Evolutionary conservation across 2,329 filamentous ascomycete species (phyloP).

Genomic region (Aspergillus sp.): DNA sequence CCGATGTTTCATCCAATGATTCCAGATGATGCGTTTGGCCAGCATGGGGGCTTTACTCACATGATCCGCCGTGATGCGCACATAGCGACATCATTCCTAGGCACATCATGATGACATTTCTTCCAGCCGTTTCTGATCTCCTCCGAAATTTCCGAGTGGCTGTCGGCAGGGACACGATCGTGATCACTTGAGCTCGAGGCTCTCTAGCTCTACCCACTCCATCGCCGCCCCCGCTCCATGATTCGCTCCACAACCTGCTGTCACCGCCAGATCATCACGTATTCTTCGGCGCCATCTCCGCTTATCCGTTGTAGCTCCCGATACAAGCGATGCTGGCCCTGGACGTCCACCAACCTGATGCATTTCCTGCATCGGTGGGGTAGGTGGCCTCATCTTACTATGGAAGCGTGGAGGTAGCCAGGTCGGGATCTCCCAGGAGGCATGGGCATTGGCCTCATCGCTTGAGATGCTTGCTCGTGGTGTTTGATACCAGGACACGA

Average conservation of each 20-base stretch:
- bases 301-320: not conserved
- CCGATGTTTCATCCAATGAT: constrained; percentile 4
- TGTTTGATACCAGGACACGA: not conserved
- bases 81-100: constrained; percentile 8
- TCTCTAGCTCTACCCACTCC: constrained; percentile 2
- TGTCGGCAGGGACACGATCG: constrained; percentile 26
- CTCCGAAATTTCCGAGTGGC: constrained; percentile 36
- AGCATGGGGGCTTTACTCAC: constrained; percentile 13
- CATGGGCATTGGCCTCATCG: constrained; percentile 7
- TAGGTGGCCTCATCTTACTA: constrained; percentile 9
- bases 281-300: not conserved
- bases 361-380: constrained; percentile 24
- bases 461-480: not conserved
- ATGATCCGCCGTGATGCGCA: constrained; percentile 14
- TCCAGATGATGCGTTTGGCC: not conserved
- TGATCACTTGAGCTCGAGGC: constrained; percentile 9
- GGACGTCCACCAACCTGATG: constrained; percentile 10
- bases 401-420: constrained; percentile 3
- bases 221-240: not conserved
- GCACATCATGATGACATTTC: constrained; percentile 13
- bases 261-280: constrained; percentile 17
- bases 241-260: constrained; percentile 2
- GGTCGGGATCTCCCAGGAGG: constrained; percentile 9
- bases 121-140: constrained; percentile 2
- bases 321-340: not conserved